Evolutionary conservation across 192 early-diverging fungal species (phyloP), one percentile per base, ranked within the genome.

Genomic region (Chytriomyces sp.): DNA sequence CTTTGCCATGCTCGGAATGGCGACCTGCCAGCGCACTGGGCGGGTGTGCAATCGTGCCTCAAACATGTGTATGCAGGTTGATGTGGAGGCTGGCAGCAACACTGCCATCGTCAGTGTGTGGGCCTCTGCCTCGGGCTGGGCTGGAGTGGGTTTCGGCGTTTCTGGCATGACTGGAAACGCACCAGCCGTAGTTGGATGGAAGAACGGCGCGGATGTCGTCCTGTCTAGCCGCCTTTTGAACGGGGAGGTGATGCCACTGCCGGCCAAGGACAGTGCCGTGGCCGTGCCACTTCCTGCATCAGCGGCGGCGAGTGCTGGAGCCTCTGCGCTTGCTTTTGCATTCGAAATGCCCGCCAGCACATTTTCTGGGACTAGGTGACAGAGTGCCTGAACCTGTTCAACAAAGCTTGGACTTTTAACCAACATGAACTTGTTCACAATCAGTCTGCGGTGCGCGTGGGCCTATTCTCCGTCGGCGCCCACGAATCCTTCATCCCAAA

Each of bases 101-200:
- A 57, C 53, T 1, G 67, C 67, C 28, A 46, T 47, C 26, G 45
- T 68, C 47, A 82, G 79, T 53, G 69, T 82, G n/a, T 70, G 81
- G 45, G 61, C 79, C 7, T 35, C 80, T 9, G 66, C 72, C 24
- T 28, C 69, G 7, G 72, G 81, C 10, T 82, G 82, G 82, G 76
- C 64, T 28, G 82, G 62, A 0, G 9, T 84, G 45, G 83, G 80
- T 4, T 28, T 75, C 7, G 81, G 80, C 9, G 24, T 50, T 8
- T 16, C 73, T 10, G 6, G 18, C 46, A 84, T 84, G 83, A 28
- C 11, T 5, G 50, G 60, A 7, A 69, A 68, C 1, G 76, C 61
- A 67, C 79, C 64, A 20, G 50, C 44, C 26, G 79, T 28, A 69
- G 65, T 18, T 77, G 74, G 73, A 64, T 47, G 63, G 81, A 81